Evolutionary conservation across 2,329 filamentous ascomycete species (phyloP).

Genomic region (Penicillium sp.): DNA sequence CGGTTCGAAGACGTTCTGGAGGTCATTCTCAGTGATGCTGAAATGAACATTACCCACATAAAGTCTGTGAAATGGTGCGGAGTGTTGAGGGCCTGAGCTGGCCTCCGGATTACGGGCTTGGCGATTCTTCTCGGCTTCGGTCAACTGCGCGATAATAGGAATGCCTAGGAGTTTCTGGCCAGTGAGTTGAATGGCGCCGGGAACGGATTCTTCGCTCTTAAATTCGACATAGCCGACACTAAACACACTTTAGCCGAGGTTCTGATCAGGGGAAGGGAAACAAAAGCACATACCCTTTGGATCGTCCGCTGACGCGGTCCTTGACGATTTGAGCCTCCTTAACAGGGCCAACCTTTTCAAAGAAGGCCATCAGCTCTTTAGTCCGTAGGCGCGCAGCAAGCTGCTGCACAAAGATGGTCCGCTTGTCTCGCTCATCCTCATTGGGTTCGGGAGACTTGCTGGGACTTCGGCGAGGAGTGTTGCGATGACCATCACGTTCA

Average conservation of each 20-base stretch:
- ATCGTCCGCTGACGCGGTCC: conserved; percentile 92
- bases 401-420: conserved; percentile 98
- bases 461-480: conserved; percentile 44
- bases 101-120: conserved; percentile 81
- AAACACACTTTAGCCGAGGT: conserved; percentile 8
- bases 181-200: conserved; percentile 93
- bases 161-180: conserved; percentile 98
- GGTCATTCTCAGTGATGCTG: conserved; percentile 93
- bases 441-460: conserved; percentile 67
- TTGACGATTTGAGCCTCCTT: conserved; percentile 99
- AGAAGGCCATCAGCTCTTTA: conserved; percentile 90
- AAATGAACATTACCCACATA: conserved; percentile 99
- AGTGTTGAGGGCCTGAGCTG: conserved; percentile 68
- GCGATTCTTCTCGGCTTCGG: conserved; percentile 98
- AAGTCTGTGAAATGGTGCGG: conserved; percentile 92
- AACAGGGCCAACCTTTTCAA: conserved; percentile 90
- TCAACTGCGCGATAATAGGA: conserved; percentile 96
- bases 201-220: conserved; percentile 90
- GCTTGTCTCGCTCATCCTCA: conserved; percentile 93
- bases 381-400: conserved; percentile 90
- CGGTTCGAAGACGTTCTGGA: conserved; percentile 94
- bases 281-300: conserved; percentile 74
- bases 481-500: conserved; percentile 47
- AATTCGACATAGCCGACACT: conserved; percentile 99
- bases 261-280: neutral